Percentiles rank a stretch among this genome's conserved stretches.
Conservation (phyloP, 768 basidiomycete species). For the Dioszegia aurantiaca region DNA sequence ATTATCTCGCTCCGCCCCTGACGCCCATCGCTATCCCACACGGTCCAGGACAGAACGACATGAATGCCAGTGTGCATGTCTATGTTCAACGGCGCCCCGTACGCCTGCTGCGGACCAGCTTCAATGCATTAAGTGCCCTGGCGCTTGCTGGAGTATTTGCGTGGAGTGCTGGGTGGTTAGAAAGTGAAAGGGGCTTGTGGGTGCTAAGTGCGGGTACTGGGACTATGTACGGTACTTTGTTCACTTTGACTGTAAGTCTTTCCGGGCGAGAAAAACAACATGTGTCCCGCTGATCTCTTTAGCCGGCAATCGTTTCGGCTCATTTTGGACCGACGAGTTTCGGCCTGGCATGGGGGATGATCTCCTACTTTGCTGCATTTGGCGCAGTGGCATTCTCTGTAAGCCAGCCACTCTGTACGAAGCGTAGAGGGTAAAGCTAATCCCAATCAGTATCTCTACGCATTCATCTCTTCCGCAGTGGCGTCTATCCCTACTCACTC, state of each 20-base stretch:
- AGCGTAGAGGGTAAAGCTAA: not conserved
- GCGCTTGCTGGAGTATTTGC: constrained; percentile 40
- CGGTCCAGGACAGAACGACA: constrained; percentile 23
- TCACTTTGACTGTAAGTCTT: constrained; percentile 47
- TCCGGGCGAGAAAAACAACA: not conserved
- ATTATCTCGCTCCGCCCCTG: constrained; percentile 42
- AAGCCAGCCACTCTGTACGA: constrained; percentile 11
- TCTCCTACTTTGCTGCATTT: constrained; percentile 50
- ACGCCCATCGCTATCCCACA: constrained; percentile 20
- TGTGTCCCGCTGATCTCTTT: constrained; percentile 6
- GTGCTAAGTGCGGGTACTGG: constrained; percentile 48
- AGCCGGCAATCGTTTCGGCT: constrained; percentile 50
- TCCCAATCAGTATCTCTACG: constrained; percentile 49
- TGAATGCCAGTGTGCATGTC: constrained; percentile 27
- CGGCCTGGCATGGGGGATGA: constrained; percentile 52
- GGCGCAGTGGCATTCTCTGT: constrained; percentile 49
- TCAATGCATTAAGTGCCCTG: constrained; percentile 37
- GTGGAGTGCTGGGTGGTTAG: constrained; percentile 34
- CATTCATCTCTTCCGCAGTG: constrained; percentile 27
- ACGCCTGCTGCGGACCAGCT: constrained; percentile 31
- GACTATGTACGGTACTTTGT: constrained; percentile 47
- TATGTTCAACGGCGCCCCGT: constrained; percentile 31
- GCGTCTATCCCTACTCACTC: constrained; percentile 11
- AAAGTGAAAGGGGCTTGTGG: constrained; percentile 39
- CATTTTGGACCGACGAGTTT: constrained; percentile 51